Percentiles rank a stretch among this genome's conserved stretches.
Evolutionary conservation across 176 grass and related monocot species (phyloP).

Genomic region (Aegilops tauschii): DNA sequence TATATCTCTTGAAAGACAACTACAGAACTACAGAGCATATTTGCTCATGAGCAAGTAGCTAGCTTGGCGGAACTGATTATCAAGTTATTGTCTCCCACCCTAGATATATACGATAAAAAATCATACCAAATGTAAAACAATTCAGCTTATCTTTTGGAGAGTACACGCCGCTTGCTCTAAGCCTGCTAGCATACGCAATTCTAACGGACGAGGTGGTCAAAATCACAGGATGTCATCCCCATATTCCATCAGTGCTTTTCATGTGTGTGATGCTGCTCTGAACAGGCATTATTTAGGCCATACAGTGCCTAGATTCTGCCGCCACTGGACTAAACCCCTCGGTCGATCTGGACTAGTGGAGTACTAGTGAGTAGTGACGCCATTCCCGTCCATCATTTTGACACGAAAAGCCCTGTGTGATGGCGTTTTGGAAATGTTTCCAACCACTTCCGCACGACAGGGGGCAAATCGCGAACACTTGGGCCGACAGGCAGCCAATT

Average conservation of each 20-base stretch:
- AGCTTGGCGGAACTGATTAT: too few species aligned
- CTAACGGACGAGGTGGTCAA: background rate
- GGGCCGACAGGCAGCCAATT: background rate
- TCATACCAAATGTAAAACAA: too few species aligned
- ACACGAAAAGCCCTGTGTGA: background rate
- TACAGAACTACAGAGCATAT: too few species aligned
- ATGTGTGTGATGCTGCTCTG: background rate
- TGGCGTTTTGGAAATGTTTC: background rate
- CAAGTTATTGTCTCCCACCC: too few species aligned
- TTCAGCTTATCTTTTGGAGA: too few species aligned
- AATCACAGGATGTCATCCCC: background rate
- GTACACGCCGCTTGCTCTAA: too few species aligned
- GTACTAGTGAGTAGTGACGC: background rate
- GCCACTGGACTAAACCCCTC: too few species aligned
- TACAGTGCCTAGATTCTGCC: background rate
- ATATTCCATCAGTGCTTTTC: background rate
- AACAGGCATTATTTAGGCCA: background rate
- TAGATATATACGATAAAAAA: too few species aligned
- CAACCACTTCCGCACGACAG: background rate
- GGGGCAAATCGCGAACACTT: background rate
- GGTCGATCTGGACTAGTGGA: too few species aligned
- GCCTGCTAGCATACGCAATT: background rate
- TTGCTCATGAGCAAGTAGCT: too few species aligned
- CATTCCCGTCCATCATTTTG: background rate
- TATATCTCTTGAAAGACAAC: too few species aligned